Evolutionary conservation across 2,329 filamentous ascomycete genomes (phyloP).

Genomic region (Claviceps arundinis): DNA sequence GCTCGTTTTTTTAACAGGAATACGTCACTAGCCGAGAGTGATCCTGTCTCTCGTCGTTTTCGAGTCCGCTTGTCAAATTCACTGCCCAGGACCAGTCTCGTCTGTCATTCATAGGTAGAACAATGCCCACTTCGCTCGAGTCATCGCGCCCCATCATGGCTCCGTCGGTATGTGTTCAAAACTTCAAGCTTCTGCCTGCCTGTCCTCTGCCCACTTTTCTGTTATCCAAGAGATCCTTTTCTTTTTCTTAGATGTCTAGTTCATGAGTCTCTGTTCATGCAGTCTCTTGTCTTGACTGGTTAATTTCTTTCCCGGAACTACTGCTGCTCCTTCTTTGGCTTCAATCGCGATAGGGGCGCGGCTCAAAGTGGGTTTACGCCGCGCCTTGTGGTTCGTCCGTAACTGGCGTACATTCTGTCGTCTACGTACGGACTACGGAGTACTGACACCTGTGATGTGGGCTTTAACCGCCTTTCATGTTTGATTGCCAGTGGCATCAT

Average conservation of each 20-base stretch:
- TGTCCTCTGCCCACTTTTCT: background rate
- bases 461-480: background rate
- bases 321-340: background rate
- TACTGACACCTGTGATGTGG: background rate
- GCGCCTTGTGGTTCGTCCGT: slow-evolving; percentile 3
- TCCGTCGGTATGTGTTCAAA: slow-evolving; percentile 39
- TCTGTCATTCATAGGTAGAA: background rate
- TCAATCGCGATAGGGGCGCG: background rate
- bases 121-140: slow-evolving; percentile 46
- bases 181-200: background rate
- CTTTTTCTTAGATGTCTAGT: background rate
- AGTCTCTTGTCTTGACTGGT: background rate
- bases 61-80: background rate
- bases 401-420: background rate
- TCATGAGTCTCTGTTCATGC: slow-evolving; percentile 1
- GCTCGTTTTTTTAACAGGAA: background rate
- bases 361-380: background rate
- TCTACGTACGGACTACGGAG: background rate
- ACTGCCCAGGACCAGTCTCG: background rate
- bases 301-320: slow-evolving; percentile 5
- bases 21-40: background rate
- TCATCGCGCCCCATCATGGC: slow-evolving; percentile 51
- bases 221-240: background rate
- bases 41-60: background rate
- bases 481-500: background rate